Percentiles rank a stretch among this genome's conserved stretches.
Evolutionary conservation across 352 stramenopile species (phyloP).

Genomic region (Lagenidium giganteum): DNA sequence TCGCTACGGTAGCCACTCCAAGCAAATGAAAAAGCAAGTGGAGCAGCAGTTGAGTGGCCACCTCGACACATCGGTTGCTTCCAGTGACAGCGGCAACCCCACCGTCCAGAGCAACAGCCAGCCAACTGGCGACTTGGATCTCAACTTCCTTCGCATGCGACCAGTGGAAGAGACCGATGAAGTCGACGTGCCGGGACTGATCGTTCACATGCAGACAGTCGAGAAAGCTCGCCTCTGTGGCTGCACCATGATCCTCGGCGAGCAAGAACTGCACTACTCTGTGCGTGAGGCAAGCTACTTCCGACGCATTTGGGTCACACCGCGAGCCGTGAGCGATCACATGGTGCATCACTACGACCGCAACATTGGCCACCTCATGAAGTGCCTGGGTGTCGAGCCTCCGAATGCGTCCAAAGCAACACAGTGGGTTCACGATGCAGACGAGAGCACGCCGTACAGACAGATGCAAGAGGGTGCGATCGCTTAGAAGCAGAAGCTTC

Average conservation of each 20-base stretch:
- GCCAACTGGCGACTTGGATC: conserved; percentile 17
- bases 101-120: neutral
- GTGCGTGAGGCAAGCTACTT: conserved; percentile 63
- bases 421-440: too few relatives aligned
- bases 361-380: conserved; percentile 55
- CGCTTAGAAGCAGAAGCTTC: too few relatives aligned
- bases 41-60: conserved; percentile 9
- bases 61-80: conserved; percentile 10
- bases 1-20: conserved; percentile 35
- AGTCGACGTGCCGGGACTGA: conserved; percentile 64
- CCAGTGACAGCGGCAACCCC: conserved; percentile 2
- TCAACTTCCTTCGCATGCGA: conserved; percentile 26
- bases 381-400: too few relatives aligned
- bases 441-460: too few relatives aligned
- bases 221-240: conserved; percentile 48
- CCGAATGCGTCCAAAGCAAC: too few relatives aligned
- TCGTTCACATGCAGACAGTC: conserved; percentile 64
- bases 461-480: too few relatives aligned
- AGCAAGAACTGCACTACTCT: conserved; percentile 70
- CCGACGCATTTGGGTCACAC: conserved; percentile 59
- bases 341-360: conserved; percentile 84
- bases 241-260: conserved; percentile 57
- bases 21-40: conserved; percentile 29
- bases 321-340: conserved; percentile 59
- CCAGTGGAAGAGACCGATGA: conserved; percentile 43